Evolutionary conservation across 2,329 filamentous ascomycete species (phyloP), one percentile per base, ranked within the genome.

Genomic region (Verticillium nubilum): DNA sequence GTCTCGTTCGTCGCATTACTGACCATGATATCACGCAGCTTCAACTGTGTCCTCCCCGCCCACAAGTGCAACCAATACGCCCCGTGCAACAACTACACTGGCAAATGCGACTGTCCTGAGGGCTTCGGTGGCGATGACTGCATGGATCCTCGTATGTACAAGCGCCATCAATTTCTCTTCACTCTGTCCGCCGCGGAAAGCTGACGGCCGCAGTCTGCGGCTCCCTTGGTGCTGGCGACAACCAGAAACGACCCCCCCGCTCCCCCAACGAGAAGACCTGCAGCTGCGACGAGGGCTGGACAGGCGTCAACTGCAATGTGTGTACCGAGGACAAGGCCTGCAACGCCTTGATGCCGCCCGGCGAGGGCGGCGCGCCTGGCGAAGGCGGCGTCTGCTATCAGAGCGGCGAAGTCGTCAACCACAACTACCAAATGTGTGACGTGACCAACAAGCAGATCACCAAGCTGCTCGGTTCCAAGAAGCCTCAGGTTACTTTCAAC

Each of bases 361-460:
- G 85, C 3, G 84, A 91, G 62, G 92, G 88, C 53, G 95, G 92
- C 31, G 87, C n/a, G n/a, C n/a, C 88, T 15, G 85, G 85, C 3
- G 84, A 91, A 62, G 92, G 88, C 53, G 95, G 92, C 31, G 87
- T 97, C 12, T 99, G 95, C 77, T 98, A 97, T 72, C 89, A 91
- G 69, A 88, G 94, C 66, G 94, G 94, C 53, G 86, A 96, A 66
- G 88, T 96, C 12, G 88, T 98, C 63, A 92, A 95, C 67, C 87
- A 96, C 75, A 99, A 98, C 78, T 94, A 92, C 76, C 96, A 99
- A 76, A 95, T 97, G 78, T 99, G 95, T 76, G 91, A 96, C 73
- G 95, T 99, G 65, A 98, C 93, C 59, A 99, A 99, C 78, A 85
- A 86, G 73, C 95, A 96, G 79, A 99, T 99, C 69, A 80, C 94